These are phyloP conservation scores for Lipomyces japonicus DNA, from an alignment of 805 yeast genomes.

Conservation along the genomic window DNA sequence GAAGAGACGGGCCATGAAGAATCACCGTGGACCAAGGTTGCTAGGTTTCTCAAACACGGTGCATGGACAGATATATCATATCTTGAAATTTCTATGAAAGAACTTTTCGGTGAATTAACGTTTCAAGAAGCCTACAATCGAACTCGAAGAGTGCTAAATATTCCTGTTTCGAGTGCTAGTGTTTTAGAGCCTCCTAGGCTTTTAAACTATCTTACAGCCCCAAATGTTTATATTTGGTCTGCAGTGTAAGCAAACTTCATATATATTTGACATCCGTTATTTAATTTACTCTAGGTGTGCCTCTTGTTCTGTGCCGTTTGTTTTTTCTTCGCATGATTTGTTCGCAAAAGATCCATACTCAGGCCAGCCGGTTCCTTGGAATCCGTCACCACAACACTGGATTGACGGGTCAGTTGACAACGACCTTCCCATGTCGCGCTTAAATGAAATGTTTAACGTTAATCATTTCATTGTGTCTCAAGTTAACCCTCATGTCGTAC, in stretches of 20 bases:
- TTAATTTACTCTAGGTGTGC: conserved; percentile 71
- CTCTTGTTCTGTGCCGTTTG: conserved; percentile 89
- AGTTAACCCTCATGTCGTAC: conserved; percentile 94
- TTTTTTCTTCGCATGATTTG: conserved; percentile 80
- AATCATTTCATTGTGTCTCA: conserved; percentile 97
- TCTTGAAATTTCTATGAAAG: conserved; percentile 67
- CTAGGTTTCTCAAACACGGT: conserved; percentile 72
- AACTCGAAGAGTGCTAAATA: conserved; percentile 87
- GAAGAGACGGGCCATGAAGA: conserved; percentile 54
- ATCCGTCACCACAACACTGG: conserved; percentile 68
- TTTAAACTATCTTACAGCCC: conserved; percentile 87
- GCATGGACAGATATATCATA: conserved; percentile 81
- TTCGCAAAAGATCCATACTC: conserved; percentile 77
- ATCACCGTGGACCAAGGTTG: conserved; percentile 49
- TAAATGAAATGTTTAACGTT: conserved; percentile 95
- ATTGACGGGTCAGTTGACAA: conserved; percentile 96
- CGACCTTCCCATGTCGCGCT: conserved; percentile 83
- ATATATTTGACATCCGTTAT: conserved; percentile 73
- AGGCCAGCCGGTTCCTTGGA: conserved; percentile 76
- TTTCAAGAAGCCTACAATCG: conserved; percentile 92
- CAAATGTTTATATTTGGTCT: conserved; percentile 86
- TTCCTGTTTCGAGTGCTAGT: conserved; percentile 90
- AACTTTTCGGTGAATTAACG: conserved; percentile 81
- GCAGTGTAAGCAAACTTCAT: conserved; percentile 51
- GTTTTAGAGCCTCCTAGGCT: conserved; percentile 86